These are phyloP conservation scores for Hyaloscypha bicolor DNA, from an alignment of 495 filamentous ascomycete species.

Conservation along the genomic window DNA sequence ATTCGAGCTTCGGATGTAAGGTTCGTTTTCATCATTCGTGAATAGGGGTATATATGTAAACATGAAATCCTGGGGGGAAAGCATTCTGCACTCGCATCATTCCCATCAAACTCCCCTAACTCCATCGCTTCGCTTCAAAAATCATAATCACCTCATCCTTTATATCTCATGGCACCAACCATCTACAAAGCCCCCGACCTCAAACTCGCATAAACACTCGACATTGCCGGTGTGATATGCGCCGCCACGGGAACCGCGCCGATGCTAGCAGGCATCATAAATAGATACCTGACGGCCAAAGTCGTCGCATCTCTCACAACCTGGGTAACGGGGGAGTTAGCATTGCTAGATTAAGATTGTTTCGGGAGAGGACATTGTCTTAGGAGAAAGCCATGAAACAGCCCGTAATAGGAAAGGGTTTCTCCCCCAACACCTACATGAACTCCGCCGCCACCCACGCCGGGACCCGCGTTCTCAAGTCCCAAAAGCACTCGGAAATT, in stretches of 20 bases:
- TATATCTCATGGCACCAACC: neutral
- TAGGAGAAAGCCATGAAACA: no score
- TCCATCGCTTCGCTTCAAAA: neutral
- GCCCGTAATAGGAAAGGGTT: no score
- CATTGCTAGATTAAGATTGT: no score
- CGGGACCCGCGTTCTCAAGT: conserved; percentile 33
- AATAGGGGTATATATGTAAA: no score
- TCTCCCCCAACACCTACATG: conserved; percentile 15
- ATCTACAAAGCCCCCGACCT: conserved; percentile 12
- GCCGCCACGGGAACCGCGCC: conserved; percentile 23
- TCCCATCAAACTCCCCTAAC: neutral
- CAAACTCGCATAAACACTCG: conserved; percentile 29
- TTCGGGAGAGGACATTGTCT: no score
- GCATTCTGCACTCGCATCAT: neutral
- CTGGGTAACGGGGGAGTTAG: no score
- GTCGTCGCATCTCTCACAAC: conserved; percentile 30
- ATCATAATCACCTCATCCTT: neutral
- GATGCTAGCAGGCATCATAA: conserved; percentile 28
- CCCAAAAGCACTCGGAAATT: conserved; percentile 35
- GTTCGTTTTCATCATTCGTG: no score
- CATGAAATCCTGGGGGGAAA: no score
- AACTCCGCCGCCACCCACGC: conserved; percentile 16
- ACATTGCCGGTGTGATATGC: conserved; percentile 34
- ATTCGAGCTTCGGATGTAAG: no score
- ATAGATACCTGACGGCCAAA: conserved; percentile 38